phyloP scores from a whole-genome alignment of 257 asterid species.

The Solanum peruvianum region DNA sequence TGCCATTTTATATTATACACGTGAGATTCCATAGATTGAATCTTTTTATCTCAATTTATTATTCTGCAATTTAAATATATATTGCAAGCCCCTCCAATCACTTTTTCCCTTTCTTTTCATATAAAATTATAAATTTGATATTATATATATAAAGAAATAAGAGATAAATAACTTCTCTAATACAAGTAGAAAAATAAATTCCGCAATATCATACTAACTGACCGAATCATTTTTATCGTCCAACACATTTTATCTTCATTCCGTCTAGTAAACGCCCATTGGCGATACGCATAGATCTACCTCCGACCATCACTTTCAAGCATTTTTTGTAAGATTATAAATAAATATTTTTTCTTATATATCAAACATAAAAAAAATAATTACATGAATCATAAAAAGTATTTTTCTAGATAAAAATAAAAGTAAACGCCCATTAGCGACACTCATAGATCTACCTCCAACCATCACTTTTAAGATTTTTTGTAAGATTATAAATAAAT shows the following conservation, averaged over 20 bases:
- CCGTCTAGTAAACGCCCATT: background rate
- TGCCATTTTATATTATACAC: background rate
- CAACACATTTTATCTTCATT: background rate
- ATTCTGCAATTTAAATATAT: background rate
- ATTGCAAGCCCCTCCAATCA: background rate
- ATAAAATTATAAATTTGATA: background rate
- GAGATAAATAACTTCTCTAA: background rate
- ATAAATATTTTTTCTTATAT: no score
- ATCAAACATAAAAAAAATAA: background rate
- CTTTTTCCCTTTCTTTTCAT: background rate
- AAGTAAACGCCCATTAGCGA: background rate
- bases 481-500: background rate
- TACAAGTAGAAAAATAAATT: background rate
- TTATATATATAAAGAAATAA: background rate
- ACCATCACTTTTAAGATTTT: background rate
- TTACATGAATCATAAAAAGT: no score
- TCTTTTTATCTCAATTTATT: background rate
- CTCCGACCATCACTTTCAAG: background rate
- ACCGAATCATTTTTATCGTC: accelerated
- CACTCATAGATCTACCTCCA: background rate
- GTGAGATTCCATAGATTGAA: background rate
- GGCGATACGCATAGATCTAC: accelerated
- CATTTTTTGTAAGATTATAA: background rate
- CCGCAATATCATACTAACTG: background rate
- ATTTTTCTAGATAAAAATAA: no score